Evolutionary conservation across 768 basidiomycete genomes (phyloP).

Genomic region (Gyrodon lividus): DNA sequence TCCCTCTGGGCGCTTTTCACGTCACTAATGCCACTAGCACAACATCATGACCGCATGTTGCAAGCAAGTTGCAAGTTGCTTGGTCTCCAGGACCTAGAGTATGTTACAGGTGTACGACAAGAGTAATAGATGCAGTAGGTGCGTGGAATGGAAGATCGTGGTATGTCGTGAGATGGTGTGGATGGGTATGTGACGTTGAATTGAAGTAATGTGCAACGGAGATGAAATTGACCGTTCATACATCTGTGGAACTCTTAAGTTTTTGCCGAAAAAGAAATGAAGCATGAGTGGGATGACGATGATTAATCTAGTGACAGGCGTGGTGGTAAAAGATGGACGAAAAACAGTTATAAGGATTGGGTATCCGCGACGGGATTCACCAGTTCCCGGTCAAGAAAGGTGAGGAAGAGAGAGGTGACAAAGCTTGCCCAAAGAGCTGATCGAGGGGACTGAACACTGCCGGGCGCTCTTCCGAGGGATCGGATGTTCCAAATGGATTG

Average conservation of each 20-base stretch:
- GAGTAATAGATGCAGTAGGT: conserved; percentile 24
- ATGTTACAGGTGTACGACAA: conserved; percentile 3
- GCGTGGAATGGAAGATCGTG: conserved; percentile 8
- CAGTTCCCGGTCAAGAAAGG: conserved; percentile 9
- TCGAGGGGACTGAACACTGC: conserved; percentile 24
- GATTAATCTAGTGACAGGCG: no score
- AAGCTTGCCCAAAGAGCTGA: conserved; percentile 30
- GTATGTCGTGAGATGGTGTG: background rate
- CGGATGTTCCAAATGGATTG: conserved; percentile 27
- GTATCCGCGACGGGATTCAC: conserved; percentile 12
- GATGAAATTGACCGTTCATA: conserved; percentile 1
- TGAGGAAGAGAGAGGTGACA: conserved; percentile 22
- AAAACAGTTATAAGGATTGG: background rate
- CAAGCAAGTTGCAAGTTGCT: background rate
- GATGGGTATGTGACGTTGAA: background rate
- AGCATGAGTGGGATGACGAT: background rate
- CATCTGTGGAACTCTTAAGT: background rate
- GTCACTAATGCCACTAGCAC: background rate
- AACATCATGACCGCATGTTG: conserved; percentile 1
- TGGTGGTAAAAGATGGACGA: background rate
- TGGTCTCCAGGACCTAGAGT: background rate
- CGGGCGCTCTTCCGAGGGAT: conserved; percentile 1
- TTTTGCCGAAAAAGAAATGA: background rate
- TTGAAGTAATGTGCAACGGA: background rate
- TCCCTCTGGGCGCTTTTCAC: background rate